Evolutionary conservation across 129 eudicot species (phyloP).

Genomic region (Artemisia argyi): DNA sequence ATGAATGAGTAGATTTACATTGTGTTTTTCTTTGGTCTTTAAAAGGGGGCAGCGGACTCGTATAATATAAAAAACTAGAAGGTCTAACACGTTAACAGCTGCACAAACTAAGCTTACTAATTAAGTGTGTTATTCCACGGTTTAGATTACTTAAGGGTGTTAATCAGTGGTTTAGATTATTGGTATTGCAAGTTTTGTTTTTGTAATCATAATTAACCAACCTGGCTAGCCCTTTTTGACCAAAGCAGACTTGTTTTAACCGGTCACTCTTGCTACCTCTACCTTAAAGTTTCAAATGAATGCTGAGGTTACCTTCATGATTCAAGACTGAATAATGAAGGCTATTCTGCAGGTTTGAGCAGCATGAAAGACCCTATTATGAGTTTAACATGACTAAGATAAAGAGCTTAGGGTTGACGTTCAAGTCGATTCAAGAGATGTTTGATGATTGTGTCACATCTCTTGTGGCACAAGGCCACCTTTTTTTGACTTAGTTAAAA

Average conservation of each 20-base stretch:
- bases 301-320: too few relatives aligned
- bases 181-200: too few relatives aligned
- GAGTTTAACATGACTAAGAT: constrained; percentile 55
- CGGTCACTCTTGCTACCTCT: too few relatives aligned
- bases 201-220: too few relatives aligned
- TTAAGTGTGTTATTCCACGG: neutral
- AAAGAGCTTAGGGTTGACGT: constrained; percentile 67
- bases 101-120: neutral
- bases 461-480: constrained; percentile 67
- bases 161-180: too few relatives aligned
- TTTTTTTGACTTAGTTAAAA: constrained; percentile 33
- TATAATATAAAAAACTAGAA: neutral
- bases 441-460: constrained; percentile 74
- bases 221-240: too few relatives aligned
- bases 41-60: too few relatives aligned
- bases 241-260: too few relatives aligned
- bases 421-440: constrained; percentile 83
- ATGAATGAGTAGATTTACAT: too few relatives aligned
- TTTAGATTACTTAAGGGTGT: neutral
- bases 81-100: neutral
- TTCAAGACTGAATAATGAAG: neutral
- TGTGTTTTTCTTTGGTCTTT: too few relatives aligned
- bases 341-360: constrained; percentile 51
- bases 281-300: too few relatives aligned
- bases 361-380: constrained; percentile 65